Evolutionary conservation across 768 basidiomycete genomes (phyloP), one percentile per base, ranked within the genome.

Genomic region (Cyclocybe cylindracea): DNA sequence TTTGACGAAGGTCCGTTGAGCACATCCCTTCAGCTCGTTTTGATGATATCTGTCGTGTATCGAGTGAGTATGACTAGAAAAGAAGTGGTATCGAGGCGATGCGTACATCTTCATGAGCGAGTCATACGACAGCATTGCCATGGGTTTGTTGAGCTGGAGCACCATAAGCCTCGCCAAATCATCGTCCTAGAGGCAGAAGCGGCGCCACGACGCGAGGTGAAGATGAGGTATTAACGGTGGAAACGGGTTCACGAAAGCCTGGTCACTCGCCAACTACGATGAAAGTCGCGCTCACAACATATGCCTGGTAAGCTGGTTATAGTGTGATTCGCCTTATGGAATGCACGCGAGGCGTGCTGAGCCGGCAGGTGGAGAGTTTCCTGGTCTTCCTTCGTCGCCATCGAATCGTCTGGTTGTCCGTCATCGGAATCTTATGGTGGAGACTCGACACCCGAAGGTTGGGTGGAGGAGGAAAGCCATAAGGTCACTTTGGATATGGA

Each of bases 131-230:
- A 94, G 75, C 29, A 86, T 84, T 13, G 89, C 90, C 68, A 91
- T 89, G 70, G 93, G 72, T 73, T 94, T 95, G 71, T 89, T 89
- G 55, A 95, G 82, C 71, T 91, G 89, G 58, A 94, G 77, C 10
- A 93, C 93, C 82, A 94, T 86, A 61, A 91, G 76, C 44, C 89
- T 87, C n/a, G 91, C 91, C 67, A 96, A 73, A 60, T 95, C 93
- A 70, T 96, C 93, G 69, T 94, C 94, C 71, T 93, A 92, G 65
- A 93, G 84, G 72, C 93, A 95, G 66, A 53, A 64, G 62, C 61
- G 62, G 60, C 58, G 57, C 50, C 55, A 65, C 46, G 41, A 34
- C 50, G 53, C 51, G 57, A n/a, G n/a, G n/a, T n/a, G n/a, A n/a
- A 37, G 43, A 33, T 35, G 48, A 47, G 31, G 33, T 19, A 16